Evolutionary conservation across 1,284 basidiomycete species (phyloP), one percentile per base, ranked within the genome.

Genomic region (Pyrrhoderma noxium): DNA sequence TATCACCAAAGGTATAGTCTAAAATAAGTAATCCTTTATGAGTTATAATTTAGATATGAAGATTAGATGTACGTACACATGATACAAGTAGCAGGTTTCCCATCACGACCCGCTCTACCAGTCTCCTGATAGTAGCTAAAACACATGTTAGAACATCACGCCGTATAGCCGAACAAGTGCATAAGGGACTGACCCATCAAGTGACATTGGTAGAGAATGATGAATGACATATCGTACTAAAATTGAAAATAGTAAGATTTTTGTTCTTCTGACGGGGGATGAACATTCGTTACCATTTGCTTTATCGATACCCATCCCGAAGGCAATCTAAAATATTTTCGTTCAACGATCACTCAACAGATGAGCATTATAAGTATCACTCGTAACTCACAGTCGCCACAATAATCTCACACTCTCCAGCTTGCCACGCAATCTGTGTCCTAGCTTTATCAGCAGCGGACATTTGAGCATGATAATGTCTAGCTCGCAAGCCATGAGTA

Each of bases 221-320:
- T 93, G 90, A 48, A 92, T 80, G 46, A 93, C 88, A 61, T 77
- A 88, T 55, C 85, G 80, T 7, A 88, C 89, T 84, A 36, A 9
- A 34, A 11, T 5, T 31, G 5, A 11, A 31, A 11, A 31, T 27
- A 3, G n/a, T 18, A 49, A n/a, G 25, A 38, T 25, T 48, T 39
- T 34, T 44, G 16, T 49, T 53, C 40, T 52, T n/a, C 42, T 8
- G n/a, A 35, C 5, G 48, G 37, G n/a, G 23, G 41, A n/a, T 8
- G 16, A 3, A 5, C n/a, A 18, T 37, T 14, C 11, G 4, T 1
- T 14, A 82, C 81, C 81, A 59, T 91, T 79, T 0, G 83, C 69
- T 64, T 97, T 97, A 69, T 98, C 93, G 54, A 98, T 94, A 14
- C 94, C 95, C 95, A 99, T 97, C 8, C 95, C 95, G 64, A 98